phyloP scores from a whole-genome alignment of 495 filamentous ascomycete species.

The Ramalina intermedia region DNA sequence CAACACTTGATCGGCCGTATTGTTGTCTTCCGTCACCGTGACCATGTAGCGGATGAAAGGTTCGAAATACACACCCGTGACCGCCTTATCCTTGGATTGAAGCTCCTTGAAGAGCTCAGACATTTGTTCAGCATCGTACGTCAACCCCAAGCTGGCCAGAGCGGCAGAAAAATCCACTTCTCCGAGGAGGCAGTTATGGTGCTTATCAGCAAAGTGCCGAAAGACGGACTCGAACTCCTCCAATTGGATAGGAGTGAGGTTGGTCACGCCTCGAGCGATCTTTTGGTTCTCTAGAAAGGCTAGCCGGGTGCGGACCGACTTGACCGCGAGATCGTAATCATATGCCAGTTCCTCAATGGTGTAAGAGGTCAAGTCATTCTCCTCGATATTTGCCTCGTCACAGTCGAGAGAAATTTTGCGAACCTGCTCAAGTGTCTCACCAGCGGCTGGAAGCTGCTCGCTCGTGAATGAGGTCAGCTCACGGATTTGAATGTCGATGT shows the following conservation, averaged over 20 bases:
- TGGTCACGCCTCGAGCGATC: constrained; percentile 96
- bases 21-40: constrained; percentile 94
- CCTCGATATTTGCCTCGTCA: constrained; percentile 91
- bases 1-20: constrained; percentile 94
- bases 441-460: too few relatives aligned
- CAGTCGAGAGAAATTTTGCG: constrained; percentile 39
- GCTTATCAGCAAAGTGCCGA: constrained; percentile 82
- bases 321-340: constrained; percentile 79
- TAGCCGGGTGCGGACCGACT: constrained; percentile 85
- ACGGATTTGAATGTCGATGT: too few relatives aligned
- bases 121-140: constrained; percentile 95
- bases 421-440: too few relatives aligned
- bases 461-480: too few relatives aligned
- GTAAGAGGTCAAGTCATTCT: constrained; percentile 97
- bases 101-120: constrained; percentile 75
- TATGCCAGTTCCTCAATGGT: constrained; percentile 92
- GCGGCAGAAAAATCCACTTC: constrained; percentile 94
- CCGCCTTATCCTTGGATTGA: constrained; percentile 46
- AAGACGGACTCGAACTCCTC: constrained; percentile 98
- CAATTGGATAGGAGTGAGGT: constrained; percentile 90
- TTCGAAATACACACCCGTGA: constrained; percentile 68
- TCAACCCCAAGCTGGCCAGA: constrained; percentile 78
- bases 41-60: constrained; percentile 99
- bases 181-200: constrained; percentile 74
- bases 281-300: constrained; percentile 94